Evolutionary conservation across 2,329 filamentous ascomycete species (phyloP), one percentile per base, ranked within the genome.

Genomic region (Calonectria pauciramosa): DNA sequence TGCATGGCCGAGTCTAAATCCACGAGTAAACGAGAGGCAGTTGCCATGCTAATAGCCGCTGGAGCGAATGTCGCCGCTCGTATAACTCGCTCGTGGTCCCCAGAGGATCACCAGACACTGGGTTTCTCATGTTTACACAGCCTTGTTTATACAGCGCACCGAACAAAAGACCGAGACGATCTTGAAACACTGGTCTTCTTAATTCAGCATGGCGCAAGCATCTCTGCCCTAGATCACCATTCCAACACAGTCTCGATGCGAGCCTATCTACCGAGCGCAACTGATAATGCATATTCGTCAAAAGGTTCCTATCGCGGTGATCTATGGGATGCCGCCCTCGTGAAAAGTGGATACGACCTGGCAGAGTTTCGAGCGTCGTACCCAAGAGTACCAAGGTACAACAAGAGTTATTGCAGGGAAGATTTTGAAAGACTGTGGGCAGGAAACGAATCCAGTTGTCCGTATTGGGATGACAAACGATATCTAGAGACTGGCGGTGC

Each of bases 401-500:
- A 44, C 23, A 64, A 34, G 18, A 54, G 3, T 3, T 77, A 77
- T 34, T 47, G 34, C 1, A 72, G 76, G 18, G 20, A 30, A 18
- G 74, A 77, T 11, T 77, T 78, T 9, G 69, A 78, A 32, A 69
- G 44, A 13, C 30, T 78, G 20, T 77, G 76, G 76, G 5, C 47
- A 16, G 69, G 76, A 0, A 44, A 67, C 8, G 52, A 77, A 51
- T 16, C 52, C 0, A n/a, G 36, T 3, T 78, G 76, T 20, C 76
- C 76, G 0, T 78, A 78, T 20, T 78, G 75, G 75, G 34, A 66
- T 18, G 64, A 78, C 18, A 16, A 41, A 10, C 4, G 67, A 47
- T 77, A 72, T 10, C 76, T 72, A 2, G 23, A 73, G 11, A n/a
- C 8, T 3, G 69, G 30, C 5, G 69, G 67, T 1, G 18, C 9